Conservation (phyloP, 768 basidiomycete genomes). For the Boletus tomentosulus region DNA sequence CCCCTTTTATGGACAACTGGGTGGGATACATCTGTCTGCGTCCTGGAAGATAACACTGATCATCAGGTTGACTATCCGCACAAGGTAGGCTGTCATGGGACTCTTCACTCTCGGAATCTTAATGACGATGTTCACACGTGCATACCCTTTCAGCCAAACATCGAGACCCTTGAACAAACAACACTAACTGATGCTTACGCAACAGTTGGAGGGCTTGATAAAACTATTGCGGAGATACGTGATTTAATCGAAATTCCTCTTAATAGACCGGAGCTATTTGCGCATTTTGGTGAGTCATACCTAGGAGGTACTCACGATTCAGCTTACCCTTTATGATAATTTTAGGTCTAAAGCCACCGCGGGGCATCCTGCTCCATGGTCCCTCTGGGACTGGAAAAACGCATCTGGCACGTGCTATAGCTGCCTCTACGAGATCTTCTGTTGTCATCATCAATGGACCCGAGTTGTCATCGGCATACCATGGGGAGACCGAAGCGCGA, state of each 20-base stretch:
- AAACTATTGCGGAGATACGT: conserved; percentile 82
- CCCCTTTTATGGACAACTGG: conserved; percentile 54
- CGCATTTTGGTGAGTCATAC: conserved; percentile 56
- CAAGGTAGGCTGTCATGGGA: conserved; percentile 28
- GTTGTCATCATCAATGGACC: conserved; percentile 96
- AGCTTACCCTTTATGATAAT: conserved; percentile 5
- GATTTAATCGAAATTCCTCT: conserved; percentile 85
- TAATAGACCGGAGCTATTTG: conserved; percentile 75
- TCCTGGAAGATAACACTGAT: conserved; percentile 31
- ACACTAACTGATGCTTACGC: conserved; percentile 60
- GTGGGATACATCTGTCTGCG: conserved; percentile 63
- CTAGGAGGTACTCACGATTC: conserved; percentile 12
- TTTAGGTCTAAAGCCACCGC: conserved; percentile 87
- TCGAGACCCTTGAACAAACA: conserved; percentile 45
- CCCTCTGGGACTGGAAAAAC: conserved; percentile 99
- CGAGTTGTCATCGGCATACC: conserved; percentile 91
- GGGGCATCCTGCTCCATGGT: conserved; percentile 90
- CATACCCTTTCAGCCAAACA: conserved; percentile 34
- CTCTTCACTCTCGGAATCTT: not conserved
- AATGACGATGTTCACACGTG: conserved; percentile 14
- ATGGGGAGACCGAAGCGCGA: conserved; percentile 93
- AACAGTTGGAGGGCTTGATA: conserved; percentile 81
- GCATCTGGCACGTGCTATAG: conserved; percentile 91
- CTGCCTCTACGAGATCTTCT: conserved; percentile 77
- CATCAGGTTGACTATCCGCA: conserved; percentile 28